Evolutionary conservation across 2,329 filamentous ascomycete genomes (phyloP).

Genomic region (Blastomyces emzantsi): DNA sequence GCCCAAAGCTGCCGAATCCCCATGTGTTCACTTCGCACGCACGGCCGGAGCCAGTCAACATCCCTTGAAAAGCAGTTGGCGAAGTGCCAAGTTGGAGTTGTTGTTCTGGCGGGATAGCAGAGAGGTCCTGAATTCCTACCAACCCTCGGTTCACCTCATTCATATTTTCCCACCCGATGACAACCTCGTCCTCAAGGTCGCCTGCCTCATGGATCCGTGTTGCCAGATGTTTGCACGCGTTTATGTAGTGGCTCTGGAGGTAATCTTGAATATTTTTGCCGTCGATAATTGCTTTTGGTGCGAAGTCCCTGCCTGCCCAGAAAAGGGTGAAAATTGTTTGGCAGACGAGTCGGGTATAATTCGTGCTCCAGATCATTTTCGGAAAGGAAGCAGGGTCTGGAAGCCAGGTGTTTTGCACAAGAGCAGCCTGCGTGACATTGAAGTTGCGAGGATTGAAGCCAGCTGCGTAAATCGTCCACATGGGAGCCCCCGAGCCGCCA

Average conservation of each 20-base stretch:
- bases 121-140: conserved; percentile 73
- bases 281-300: conserved; percentile 91
- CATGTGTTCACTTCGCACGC: conserved; percentile 85
- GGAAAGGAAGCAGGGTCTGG: conserved; percentile 76
- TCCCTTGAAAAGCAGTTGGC: conserved; percentile 88
- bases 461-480: conserved; percentile 96
- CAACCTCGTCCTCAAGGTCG: conserved; percentile 73
- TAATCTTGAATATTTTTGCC: conserved; percentile 96
- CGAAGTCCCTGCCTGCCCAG: conserved; percentile 83
- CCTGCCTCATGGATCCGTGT: conserved; percentile 80
- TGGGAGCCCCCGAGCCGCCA: conserved; percentile 87
- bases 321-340: conserved; percentile 93
- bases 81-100: conserved; percentile 87
- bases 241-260: conserved; percentile 75
- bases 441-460: conserved; percentile 84
- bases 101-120: conserved; percentile 73
- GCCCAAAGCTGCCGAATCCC: conserved; percentile 89
- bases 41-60: conserved; percentile 81
- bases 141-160: conserved; percentile 92
- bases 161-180: conserved; percentile 93
- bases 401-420: conserved; percentile 84
- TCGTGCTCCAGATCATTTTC: conserved; percentile 99
- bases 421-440: conserved; percentile 74
- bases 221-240: conserved; percentile 71
- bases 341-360: conserved; percentile 78